Base-by-base conservation (phyloP, 1,284 basidiomycete species). In the Phellinidium pouzarii region DNA sequence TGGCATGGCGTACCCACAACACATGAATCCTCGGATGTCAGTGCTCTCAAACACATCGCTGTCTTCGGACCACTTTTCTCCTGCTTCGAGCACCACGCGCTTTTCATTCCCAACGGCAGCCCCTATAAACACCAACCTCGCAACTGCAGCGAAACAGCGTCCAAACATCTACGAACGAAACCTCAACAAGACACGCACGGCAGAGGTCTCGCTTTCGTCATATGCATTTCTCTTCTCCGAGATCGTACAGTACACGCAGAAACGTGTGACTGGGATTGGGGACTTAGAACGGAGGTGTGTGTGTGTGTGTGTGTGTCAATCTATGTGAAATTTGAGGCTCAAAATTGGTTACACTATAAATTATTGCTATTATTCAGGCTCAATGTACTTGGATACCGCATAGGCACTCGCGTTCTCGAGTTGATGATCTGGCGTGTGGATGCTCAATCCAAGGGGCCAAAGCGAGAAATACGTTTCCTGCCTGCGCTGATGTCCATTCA, bases 191-290 rank as follows among this genome's bases (percentile, higher is more conserved):
- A 82, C 88, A 3, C 80, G 87, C 48, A 77, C 80, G 1, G 69
- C 82, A 4, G 91, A 96, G 65, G 90, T 94, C 47, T 87, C 88
- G 19, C 74, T 84, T 2, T 79, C 84, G 2, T 85, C 91, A 1
- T 94, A 91, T 68, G 80, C 87, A 0, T 96, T 95, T 64, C 73
- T 96, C 58, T 93, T 96, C 68, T 88, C 89, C 6, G 93, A 96
- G 69, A 76, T 94, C 19, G 84, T 97, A 1, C 86, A 92, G 64
- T 99, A 99, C 67, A 94, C 91, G 1, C 95, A 99, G 71, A 92
- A 89, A 62, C 79, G 93, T 49, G 95, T 98, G 50, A 85, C 80
- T 60, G 95, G 94, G 7, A 94, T 99, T 56, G 86, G 90, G 62
- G 95, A 99, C 65, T 77, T 99, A 53, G 96, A 99, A 70, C 79